Evolutionary conservation across 495 filamentous ascomycete species (phyloP), one percentile per base, ranked within the genome.

Genomic region (Cladorrhinum samala): DNA sequence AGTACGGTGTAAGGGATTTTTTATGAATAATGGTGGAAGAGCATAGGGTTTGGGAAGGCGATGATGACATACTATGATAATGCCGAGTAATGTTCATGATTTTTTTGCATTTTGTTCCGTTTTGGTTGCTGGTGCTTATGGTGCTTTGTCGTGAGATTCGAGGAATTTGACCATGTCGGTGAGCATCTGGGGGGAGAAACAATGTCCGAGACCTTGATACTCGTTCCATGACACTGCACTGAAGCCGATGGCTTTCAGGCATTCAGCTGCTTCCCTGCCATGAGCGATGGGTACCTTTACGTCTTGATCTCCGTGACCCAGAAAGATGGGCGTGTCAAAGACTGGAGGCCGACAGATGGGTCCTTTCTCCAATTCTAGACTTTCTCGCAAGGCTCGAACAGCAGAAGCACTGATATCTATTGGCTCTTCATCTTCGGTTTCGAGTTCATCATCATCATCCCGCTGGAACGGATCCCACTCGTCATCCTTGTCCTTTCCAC

Each of bases 231-330:
- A 61, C 8, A 33, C 27, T 6, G 70, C 64, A 49, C 75, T 56
- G 20, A 75, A 51, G 0, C 61, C 70, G 0, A 79, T 23, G 0
- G 48, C 36, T 3, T 53, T 41, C 11, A 81, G 50, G 11, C 69
- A 59, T 2, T 53, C 53, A 17, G 65, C 64, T 24, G 74, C 69
- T 30, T 62, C 62, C 20, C 59, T 49, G 2, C 77, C 77, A 8
- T 74, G 49, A 1, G 54, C 19, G 1, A 73, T 54, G 6, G 64
- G 64, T 1, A 82, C 72, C 24, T 72, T 79, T 0, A 64, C 62
- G 56, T 81, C 78, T 30, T 69, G 59, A 0, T 39, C 56, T n/a
- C 79, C 77, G 58, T 83, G 77, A 1, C 77, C 77, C 19, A 81
- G 39, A 43, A 81, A 81, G 0, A 81, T 53, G 2, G 72, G 74